Evolutionary conservation across 495 filamentous ascomycete species (phyloP), one percentile per base, ranked within the genome.

Genomic region (Aspergillus sparsus): DNA sequence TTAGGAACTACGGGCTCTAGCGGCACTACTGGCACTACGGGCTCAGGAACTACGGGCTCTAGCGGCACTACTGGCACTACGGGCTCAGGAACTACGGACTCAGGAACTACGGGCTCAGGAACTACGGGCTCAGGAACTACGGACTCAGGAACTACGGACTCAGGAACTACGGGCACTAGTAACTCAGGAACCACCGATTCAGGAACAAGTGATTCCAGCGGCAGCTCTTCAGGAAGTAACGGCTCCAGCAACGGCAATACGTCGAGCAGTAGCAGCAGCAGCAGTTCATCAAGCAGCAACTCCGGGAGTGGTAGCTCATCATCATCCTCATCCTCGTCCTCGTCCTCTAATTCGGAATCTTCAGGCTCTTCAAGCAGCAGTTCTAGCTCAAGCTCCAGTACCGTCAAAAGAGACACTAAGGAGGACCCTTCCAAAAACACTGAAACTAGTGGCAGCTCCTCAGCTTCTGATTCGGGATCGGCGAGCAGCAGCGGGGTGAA

Each of bases 401-500:
- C 15, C 15, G 9, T 8, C 15, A 10, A 21, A 21, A 47, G 44
- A 21, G 11, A 18, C 44, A 47, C 6, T 21, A 7, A 3, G 4
- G 44, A 13, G 7, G 15, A 8, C 9, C 44, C 44, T 8, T 15
- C 15, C 4, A n/a, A 16, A 21, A 16, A 16, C 16, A 18, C 44
- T 10, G 44, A n/a, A 4, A 47, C 18, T 18, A 47, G 44, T 21
- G 16, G 11, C 16, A 47, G 44, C 9, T 5, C 15, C 10, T 15
- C 27, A 18, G n/a, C 44, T 47, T 18, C 44, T 10, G 44, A 21
- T 21, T 15, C 6, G 10, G 44, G 44, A 15, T 16, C 44, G 9
- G 44, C 44, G 11, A 47, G 44, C 27, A 47, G 18, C 15, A 47
- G 44, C n/a, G 44, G 44, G 15, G n/a, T 18, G 44, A 47, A 47